Evolutionary conservation across 331 rosid genomes (phyloP).

Genomic region (Spiraea crenata): DNA sequence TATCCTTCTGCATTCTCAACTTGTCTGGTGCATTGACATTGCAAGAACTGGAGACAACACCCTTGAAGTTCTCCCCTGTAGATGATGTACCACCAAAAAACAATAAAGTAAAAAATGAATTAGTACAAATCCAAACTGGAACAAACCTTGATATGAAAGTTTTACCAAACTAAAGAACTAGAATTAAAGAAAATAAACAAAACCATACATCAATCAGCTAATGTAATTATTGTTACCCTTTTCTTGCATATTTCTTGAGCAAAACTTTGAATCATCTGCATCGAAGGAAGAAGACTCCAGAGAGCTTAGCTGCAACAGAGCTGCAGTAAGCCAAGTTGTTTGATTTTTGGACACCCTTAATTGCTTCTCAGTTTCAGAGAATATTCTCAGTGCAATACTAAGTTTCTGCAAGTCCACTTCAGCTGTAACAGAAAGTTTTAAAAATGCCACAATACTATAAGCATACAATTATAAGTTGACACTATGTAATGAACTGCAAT

Average conservation of each 20-base stretch:
- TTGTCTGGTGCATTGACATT: slow-evolving; percentile 34
- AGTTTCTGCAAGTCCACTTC: slow-evolving; percentile 67
- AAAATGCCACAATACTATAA: slow-evolving; percentile 18
- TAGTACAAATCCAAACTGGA: slow-evolving; percentile 31
- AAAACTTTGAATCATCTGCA: slow-evolving; percentile 44
- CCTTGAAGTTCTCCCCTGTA: slow-evolving; percentile 46
- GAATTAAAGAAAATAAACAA: not conserved
- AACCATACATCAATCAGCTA: not conserved
- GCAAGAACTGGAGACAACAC: slow-evolving; percentile 35
- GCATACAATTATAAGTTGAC: slow-evolving; percentile 17
- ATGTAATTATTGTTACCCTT: slow-evolving; percentile 40
- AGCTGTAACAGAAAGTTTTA: slow-evolving; percentile 34
- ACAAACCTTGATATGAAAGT: slow-evolving; percentile 26
- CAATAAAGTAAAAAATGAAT: slow-evolving; percentile 19
- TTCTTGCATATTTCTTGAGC: slow-evolving; percentile 30
- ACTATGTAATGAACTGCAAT: not conserved
- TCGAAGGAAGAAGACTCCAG: slow-evolving; percentile 46
- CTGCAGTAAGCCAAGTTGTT: slow-evolving; percentile 86
- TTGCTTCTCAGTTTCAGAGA: slow-evolving; percentile 80
- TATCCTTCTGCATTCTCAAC: slow-evolving; percentile 45
- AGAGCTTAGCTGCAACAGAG: slow-evolving; percentile 77
- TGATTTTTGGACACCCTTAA: slow-evolving; percentile 80
- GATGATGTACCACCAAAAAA: slow-evolving; percentile 36
- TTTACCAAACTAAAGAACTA: slow-evolving; percentile 3
- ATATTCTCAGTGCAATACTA: slow-evolving; percentile 66